phyloP scores from a whole-genome alignment of 306 rosid genomes.

The Quillaja saponaria region DNA sequence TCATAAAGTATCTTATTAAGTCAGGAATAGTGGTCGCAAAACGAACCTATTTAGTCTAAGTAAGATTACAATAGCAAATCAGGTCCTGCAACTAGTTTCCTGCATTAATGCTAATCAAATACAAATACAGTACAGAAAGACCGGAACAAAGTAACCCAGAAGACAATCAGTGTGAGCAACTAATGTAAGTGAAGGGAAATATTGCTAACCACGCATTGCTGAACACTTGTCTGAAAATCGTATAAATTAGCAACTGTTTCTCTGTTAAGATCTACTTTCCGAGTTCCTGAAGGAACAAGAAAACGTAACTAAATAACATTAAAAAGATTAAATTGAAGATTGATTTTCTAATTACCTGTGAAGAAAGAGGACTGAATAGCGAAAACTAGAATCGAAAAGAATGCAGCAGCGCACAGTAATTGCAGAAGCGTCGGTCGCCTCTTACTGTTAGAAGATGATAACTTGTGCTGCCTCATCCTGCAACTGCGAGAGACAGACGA shows the following conservation, averaged over 20 bases:
- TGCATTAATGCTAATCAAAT: background rate
- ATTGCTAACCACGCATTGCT: constrained; percentile 83
- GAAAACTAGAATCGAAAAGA: constrained; percentile 73
- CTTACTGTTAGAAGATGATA: constrained; percentile 18
- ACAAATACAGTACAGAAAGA: background rate
- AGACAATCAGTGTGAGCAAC: background rate
- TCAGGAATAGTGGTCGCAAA: background rate
- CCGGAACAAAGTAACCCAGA: background rate
- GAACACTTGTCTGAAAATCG: constrained; percentile 67
- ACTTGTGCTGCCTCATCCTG: constrained; percentile 65
- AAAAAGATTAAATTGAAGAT: background rate
- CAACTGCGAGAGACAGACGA: too few species aligned
- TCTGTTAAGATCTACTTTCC: constrained; percentile 46
- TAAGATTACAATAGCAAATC: background rate
- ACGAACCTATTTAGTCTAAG: background rate
- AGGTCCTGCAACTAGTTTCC: background rate
- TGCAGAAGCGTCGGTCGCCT: constrained; percentile 64
- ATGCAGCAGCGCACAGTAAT: constrained; percentile 63
- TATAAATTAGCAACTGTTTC: constrained; percentile 47
- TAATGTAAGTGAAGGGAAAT: background rate
- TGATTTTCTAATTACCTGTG: constrained; percentile 42
- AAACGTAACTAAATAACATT: background rate
- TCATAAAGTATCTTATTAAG: background rate
- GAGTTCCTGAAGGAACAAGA: constrained; percentile 42
- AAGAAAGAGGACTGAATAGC: constrained; percentile 77